Evolutionary conservation across 768 basidiomycete genomes (phyloP).

Genomic region (Rhodotorula babjevae): DNA sequence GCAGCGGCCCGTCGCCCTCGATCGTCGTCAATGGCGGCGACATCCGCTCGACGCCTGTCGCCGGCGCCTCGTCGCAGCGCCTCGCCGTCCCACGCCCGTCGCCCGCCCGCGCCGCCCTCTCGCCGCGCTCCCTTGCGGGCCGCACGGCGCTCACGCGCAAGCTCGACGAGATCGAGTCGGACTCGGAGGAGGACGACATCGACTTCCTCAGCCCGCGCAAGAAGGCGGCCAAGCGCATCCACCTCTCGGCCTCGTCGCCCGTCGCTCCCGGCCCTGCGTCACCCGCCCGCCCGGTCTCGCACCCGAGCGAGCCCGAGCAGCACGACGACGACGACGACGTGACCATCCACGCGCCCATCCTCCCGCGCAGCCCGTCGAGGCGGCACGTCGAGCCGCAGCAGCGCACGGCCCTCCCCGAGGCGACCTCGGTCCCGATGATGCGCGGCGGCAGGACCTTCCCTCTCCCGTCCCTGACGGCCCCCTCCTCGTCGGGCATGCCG

Average conservation of each 20-base stretch:
- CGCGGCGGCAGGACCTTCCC: neutral
- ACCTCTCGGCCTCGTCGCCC: neutral
- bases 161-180: constrained; percentile 22
- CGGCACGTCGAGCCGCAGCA: neutral
- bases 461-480: neutral
- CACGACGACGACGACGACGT: neutral
- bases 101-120: constrained; percentile 20
- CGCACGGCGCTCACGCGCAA: constrained; percentile 4
- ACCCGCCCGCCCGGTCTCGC: neutral
- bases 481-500: neutral
- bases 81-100: constrained; percentile 16
- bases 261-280: neutral
- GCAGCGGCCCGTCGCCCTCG: neutral
- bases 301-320: neutral
- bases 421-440: neutral
- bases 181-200: constrained; percentile 28
- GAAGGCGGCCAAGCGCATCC: constrained; percentile 10
- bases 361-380: constrained; percentile 25
- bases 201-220: constrained; percentile 35
- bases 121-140: constrained; percentile 12
- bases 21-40: constrained; percentile 5
- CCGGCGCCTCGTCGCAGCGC: neutral
- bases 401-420: no score
- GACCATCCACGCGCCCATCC: neutral
- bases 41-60: no score